Percentiles rank a stretch among this genome's conserved stretches.
Conservation (phyloP, 1,139 yeast genomes). For the Meyerozyma smithsonii region DNA sequence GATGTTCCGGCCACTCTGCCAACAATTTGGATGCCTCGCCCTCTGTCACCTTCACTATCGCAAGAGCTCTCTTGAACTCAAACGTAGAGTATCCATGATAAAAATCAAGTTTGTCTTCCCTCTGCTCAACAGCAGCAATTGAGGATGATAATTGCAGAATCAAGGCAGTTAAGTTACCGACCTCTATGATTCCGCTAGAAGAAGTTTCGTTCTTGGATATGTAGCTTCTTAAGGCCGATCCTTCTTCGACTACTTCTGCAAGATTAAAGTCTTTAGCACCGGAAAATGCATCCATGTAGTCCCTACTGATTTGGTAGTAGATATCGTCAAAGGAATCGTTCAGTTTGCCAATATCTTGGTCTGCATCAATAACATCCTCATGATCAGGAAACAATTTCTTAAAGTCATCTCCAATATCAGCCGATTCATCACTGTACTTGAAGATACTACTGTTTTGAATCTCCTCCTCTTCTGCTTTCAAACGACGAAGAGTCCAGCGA, state of each 20-base stretch:
- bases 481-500: constrained; percentile 72
- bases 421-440: constrained; percentile 57
- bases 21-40: constrained; percentile 46
- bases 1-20: constrained; percentile 92
- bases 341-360: constrained; percentile 20
- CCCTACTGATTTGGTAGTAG: constrained; percentile 25
- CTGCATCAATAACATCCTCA: constrained; percentile 54
- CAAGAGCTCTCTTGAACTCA: constrained; percentile 60
- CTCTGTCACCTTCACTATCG: constrained; percentile 45
- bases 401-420: constrained; percentile 72
- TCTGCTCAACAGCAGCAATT: constrained; percentile 16
- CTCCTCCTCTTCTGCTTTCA: constrained; percentile 60
- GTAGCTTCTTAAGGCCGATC: constrained; percentile 32
- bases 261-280: constrained; percentile 13
- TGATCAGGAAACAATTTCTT: constrained; percentile 78
- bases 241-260: constrained; percentile 33
- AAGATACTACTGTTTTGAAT: constrained; percentile 58
- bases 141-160: constrained; percentile 33
- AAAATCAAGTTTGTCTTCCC: constrained; percentile 45
- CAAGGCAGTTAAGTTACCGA: constrained; percentile 40
- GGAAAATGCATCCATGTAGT: constrained; percentile 27
- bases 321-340: constrained; percentile 24
- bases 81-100: constrained; percentile 60
- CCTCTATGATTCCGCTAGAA: constrained; percentile 18
- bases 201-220: constrained; percentile 18